Evolutionary conservation across 345 rosid species (phyloP).

Genomic region (Brassica nigra): DNA sequence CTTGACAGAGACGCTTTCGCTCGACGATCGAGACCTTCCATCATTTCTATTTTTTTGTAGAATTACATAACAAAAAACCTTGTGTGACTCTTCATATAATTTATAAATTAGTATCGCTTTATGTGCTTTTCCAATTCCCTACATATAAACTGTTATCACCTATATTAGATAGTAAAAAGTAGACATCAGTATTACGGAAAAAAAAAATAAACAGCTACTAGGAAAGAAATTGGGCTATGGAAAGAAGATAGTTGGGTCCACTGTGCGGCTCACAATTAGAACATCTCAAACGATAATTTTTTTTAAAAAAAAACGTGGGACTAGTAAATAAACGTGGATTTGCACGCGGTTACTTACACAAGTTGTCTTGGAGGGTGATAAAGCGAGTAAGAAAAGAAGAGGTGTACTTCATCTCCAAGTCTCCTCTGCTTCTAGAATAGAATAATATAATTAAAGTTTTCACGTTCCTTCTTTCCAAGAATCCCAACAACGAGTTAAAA

Average conservation of each 20-base stretch:
- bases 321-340: background rate
- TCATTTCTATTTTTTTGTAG: background rate
- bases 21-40: background rate
- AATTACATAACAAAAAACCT: background rate
- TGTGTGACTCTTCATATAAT: background rate
- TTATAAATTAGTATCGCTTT: too few relatives aligned
- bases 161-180: too few relatives aligned
- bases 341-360: slow-evolving; percentile 2
- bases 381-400: slow-evolving; percentile 17
- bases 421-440: background rate
- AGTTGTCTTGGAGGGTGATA: background rate
- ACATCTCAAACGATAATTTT: background rate
- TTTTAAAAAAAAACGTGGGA: too few relatives aligned
- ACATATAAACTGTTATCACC: too few relatives aligned
- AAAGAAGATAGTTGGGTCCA: background rate
- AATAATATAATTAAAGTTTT: background rate
- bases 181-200: too few relatives aligned
- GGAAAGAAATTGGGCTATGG: background rate
- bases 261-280: background rate
- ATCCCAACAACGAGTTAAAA: background rate
- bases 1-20: slow-evolving; percentile 11
- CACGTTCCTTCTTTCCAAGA: background rate
- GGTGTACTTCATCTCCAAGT: background rate
- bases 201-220: too few relatives aligned
- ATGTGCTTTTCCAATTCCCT: too few relatives aligned